Conservation (phyloP, 2,329 filamentous ascomycete genomes). For the Monascus ruber region DNA sequence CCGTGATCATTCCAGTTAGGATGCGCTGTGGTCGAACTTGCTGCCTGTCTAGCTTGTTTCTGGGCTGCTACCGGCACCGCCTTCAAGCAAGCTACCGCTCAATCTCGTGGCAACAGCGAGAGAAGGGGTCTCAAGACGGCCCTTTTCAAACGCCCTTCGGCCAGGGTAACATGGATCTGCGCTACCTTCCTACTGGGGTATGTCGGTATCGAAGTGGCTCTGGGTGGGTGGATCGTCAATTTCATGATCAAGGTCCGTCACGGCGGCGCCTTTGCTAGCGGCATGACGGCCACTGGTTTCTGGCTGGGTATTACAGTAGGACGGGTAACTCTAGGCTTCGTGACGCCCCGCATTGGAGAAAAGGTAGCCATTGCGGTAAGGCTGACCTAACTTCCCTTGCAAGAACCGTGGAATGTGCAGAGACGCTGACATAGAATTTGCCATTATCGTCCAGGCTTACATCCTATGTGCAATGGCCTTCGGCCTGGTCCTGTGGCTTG, state of each 20-base stretch:
- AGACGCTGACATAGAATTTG: background rate
- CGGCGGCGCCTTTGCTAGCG: slow-evolving; percentile 58
- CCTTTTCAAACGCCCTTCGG: slow-evolving; percentile 11
- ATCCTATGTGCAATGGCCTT: slow-evolving; percentile 51
- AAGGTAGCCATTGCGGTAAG: slow-evolving; percentile 46
- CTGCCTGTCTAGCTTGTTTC: slow-evolving; percentile 10
- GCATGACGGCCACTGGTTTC: slow-evolving; percentile 67
- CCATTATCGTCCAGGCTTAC: slow-evolving; percentile 36
- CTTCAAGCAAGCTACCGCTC: slow-evolving; percentile 6
- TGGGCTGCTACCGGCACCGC: slow-evolving; percentile 11
- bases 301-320: slow-evolving; percentile 75
- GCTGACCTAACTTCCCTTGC: background rate
- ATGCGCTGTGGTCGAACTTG: slow-evolving; percentile 16
- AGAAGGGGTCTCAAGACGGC: slow-evolving; percentile 12
- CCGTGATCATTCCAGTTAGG: slow-evolving; percentile 8
- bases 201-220: slow-evolving; percentile 58
- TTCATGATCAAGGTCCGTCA: slow-evolving; percentile 75
- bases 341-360: slow-evolving; percentile 59
- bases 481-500: slow-evolving; percentile 68
- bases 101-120: slow-evolving; percentile 2
- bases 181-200: slow-evolving; percentile 67
- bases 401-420: too few species aligned
- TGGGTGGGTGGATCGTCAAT: slow-evolving; percentile 71
- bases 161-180: slow-evolving; percentile 16
- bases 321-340: slow-evolving; percentile 60